These are phyloP conservation scores for Carnegiea gigantea DNA, from an alignment of 179 eudicot genomes.

Conservation along the genomic window DNA sequence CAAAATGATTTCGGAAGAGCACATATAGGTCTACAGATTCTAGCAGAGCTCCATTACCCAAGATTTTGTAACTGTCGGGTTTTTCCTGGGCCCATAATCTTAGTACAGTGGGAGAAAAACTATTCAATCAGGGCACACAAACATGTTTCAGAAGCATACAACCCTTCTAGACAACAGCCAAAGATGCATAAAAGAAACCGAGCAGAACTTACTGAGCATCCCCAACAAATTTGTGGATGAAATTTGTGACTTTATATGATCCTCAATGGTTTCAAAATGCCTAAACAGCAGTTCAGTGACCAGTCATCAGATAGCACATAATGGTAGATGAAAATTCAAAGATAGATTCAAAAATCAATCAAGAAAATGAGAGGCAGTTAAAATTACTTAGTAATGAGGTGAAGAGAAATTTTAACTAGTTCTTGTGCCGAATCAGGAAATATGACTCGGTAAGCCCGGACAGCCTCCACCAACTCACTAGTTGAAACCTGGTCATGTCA, in stretches of 20 bases:
- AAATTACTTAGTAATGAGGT: constrained; percentile 64
- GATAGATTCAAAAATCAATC: constrained; percentile 21
- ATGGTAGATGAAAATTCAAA: neutral
- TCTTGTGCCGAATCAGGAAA: constrained; percentile 88
- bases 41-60: constrained; percentile 1
- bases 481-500: constrained; percentile 57
- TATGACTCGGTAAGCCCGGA: constrained; percentile 84
- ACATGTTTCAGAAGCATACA: neutral
- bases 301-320: constrained; percentile 13
- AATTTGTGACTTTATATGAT: constrained; percentile 40
- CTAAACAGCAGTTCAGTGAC: constrained; percentile 32
- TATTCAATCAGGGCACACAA: constrained; percentile 3
- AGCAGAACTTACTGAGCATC: constrained; percentile 63
- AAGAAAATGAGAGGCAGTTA: constrained; percentile 8
- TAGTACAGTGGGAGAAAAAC: neutral
- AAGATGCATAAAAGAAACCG: neutral
- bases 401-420: constrained; percentile 67
- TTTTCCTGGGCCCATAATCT: neutral
- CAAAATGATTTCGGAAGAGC: neutral
- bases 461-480: constrained; percentile 85
- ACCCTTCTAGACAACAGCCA: constrained; percentile 6
- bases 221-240: constrained; percentile 56
- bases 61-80: neutral
- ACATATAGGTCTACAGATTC: neutral
- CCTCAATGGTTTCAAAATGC: constrained; percentile 70